Conservation (phyloP, 352 stramenopile species). For the Phytophthora hybrid region DNA sequence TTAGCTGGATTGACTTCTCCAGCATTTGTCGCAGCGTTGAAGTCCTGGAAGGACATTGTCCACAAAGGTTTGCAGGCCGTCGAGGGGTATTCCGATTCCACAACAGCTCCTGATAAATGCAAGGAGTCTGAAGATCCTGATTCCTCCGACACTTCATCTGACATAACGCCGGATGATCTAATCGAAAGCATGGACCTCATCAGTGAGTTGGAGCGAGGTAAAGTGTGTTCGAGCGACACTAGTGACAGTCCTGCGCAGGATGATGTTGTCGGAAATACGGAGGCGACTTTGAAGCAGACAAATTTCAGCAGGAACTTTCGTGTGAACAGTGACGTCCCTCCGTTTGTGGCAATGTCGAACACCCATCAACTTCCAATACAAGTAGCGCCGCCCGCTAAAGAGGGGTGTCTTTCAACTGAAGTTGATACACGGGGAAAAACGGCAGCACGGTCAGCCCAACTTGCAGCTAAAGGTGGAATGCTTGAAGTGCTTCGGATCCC, state of each 20-base stretch:
- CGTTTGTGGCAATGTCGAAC: background rate
- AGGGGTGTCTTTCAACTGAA: background rate
- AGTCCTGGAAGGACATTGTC: slow-evolving; percentile 7
- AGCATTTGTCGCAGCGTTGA: background rate
- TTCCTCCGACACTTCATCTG: background rate
- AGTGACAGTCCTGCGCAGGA: too few species aligned
- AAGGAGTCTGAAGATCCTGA: background rate
- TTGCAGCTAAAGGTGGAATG: background rate
- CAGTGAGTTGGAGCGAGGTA: background rate
- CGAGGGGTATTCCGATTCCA: background rate
- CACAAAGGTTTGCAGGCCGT: background rate
- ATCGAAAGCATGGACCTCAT: background rate
- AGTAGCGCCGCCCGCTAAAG: background rate
- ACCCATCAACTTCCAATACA: background rate
- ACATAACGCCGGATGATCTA: background rate
- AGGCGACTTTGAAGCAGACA: too few species aligned
- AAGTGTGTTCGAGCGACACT: background rate
- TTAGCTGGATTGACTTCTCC: background rate
- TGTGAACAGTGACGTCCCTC: background rate
- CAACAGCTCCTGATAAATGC: background rate
- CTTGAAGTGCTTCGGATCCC: background rate
- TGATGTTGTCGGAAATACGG: too few species aligned
- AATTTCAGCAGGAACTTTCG: background rate
- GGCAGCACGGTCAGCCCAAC: background rate
- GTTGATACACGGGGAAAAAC: background rate